Evolutionary conservation across 2,329 filamentous ascomycete species (phyloP).

Genomic region (Diaporthe ampelina): DNA sequence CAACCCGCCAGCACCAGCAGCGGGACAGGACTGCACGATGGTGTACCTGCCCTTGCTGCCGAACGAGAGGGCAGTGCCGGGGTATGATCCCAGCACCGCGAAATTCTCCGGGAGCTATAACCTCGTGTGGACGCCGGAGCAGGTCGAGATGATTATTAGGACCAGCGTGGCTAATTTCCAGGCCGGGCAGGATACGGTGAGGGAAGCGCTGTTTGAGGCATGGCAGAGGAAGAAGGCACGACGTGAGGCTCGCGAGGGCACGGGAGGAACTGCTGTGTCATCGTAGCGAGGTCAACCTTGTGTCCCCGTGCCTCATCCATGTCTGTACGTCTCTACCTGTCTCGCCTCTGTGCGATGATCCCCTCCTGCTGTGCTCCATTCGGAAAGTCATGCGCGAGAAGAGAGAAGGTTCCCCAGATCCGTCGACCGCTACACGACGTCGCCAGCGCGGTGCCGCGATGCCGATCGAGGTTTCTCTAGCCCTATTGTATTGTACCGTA

Average conservation of each 20-base stretch:
- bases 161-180: constrained; percentile 36
- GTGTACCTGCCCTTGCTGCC: constrained; percentile 32
- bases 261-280: neutral
- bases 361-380: neutral
- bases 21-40: constrained; percentile 17
- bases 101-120: constrained; percentile 33
- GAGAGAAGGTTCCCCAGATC: neutral
- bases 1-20: constrained; percentile 5
- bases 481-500: neutral
- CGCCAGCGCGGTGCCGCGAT: constrained; percentile 8
- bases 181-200: constrained; percentile 17
- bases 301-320: neutral
- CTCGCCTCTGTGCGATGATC: constrained; percentile 8
- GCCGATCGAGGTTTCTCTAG: constrained; percentile 10
- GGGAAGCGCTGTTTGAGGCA: constrained; percentile 21
- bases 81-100: constrained; percentile 15
- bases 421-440: constrained; percentile 7
- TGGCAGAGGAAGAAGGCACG: constrained; percentile 22
- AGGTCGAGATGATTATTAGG: constrained; percentile 35
- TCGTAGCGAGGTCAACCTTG: neutral
- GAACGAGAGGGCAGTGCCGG: constrained; percentile 31
- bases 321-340: neutral
- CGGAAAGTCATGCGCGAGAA: neutral
- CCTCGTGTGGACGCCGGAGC: constrained; percentile 31
- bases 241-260: constrained; percentile 5